Conservation (phyloP, 805 yeast species). For the Barnettozyma pratensis region DNA sequence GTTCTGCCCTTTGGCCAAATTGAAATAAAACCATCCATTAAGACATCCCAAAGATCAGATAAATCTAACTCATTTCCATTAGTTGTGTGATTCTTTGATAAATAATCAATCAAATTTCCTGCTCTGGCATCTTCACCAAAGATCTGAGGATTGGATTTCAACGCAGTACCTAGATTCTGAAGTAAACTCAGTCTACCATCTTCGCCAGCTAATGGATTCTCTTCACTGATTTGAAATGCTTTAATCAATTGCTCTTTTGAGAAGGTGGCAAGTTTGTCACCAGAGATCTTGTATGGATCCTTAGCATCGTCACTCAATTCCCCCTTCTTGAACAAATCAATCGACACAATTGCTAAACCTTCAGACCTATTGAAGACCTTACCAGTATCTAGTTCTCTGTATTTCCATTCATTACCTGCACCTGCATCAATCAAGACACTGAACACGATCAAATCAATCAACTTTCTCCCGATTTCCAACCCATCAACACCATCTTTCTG, state of each 20-base stretch:
- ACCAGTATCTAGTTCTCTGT: conserved; percentile 32
- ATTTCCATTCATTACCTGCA: conserved; percentile 57
- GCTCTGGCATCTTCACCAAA: conserved; percentile 46
- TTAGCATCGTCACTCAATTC: conserved; percentile 32
- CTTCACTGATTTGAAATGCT: conserved; percentile 44
- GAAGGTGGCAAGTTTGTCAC: conserved; percentile 33
- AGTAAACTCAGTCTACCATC: conserved; percentile 48
- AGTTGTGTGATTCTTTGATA: conserved; percentile 23
- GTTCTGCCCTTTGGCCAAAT: conserved; percentile 63
- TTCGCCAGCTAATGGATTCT: conserved; percentile 48
- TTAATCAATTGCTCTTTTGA: conserved; percentile 30
- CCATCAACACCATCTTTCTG: conserved; percentile 26
- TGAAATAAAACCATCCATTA: conserved; percentile 50
- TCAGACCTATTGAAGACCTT: conserved; percentile 43
- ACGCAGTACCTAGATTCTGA: conserved; percentile 43
- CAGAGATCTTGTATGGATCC: conserved; percentile 41
- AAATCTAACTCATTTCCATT: conserved; percentile 32
- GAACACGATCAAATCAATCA: conserved; percentile 53
- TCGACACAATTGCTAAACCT: conserved; percentile 59
- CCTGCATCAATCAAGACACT: conserved; percentile 66
- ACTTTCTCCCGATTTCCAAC: conserved; percentile 45
- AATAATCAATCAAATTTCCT: conserved; percentile 49
- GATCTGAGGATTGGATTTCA: conserved; percentile 32
- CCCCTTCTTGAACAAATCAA: conserved; percentile 49
- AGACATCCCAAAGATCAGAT: conserved; percentile 45